Evolutionary conservation across 2,329 filamentous ascomycete genomes (phyloP), one percentile per base, ranked within the genome.

Genomic region (Trichophaea hybrida): DNA sequence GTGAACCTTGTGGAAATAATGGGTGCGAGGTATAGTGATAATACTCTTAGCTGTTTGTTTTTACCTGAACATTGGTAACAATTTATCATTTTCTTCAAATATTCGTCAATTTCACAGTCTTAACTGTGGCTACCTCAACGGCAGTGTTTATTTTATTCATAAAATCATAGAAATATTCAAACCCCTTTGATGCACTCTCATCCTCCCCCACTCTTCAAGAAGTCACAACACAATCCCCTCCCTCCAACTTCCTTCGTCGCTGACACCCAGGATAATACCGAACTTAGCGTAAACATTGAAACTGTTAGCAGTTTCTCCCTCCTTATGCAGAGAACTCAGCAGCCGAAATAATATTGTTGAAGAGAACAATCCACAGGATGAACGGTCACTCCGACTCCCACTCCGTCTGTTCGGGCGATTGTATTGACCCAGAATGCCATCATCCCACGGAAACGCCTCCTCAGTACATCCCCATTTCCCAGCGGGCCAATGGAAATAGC

Each of bases 161-260:
- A 24, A 24, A 24, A 24, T 24, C 24, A 24, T 24, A 24, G 3
- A 24, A 24, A 24, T 24, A 24, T 24, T 24, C 24, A 46, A 46
- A 4, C 50, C 50, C 50, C 50, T 53, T 53, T 53, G 50, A 53
- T 53, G 50, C 50, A 12, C 50, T 24, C 50, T 32, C n/a, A 37
- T 35, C 50, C 50, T 34, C 50, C 32, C 31, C 37, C 50, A n/a
- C 50, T 35, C 50, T 13, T 32, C 32, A 34, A n/a, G 10, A 8
- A n/a, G 5, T 32, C 13, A 37, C 32, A n/a, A 10, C 24, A 10
- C 38, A 1, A 10, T 43, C 38, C 10, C 38, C 38, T 10, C 38
- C 38, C n/a, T 15, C 38, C 10, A 43, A 43, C 10, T 43, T 15
- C 38, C 10, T 43, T 43, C 10, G 38, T 24, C 24, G 38, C 38